Evolutionary conservation across 177 flowering plant genomes (phyloP).

Genomic region (Vitis hybrid): DNA sequence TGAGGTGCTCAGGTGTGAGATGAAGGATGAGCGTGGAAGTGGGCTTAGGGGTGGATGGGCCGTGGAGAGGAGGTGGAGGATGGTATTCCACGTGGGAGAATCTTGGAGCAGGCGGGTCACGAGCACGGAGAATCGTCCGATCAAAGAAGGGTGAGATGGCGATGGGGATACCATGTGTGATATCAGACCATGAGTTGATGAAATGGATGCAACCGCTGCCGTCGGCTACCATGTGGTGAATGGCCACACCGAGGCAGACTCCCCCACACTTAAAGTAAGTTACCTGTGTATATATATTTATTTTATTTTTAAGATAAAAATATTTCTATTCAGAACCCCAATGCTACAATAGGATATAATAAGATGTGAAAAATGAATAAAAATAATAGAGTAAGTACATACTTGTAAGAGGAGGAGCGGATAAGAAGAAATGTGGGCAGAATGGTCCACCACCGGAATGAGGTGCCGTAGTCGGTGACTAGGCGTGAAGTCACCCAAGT

Average conservation of each 20-base stretch:
- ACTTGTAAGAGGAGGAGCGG: slow-evolving; percentile 16
- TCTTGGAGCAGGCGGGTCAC: slow-evolving; percentile 8
- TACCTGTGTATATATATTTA: not conserved
- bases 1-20: not conserved
- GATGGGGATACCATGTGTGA: slow-evolving; percentile 16
- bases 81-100: slow-evolving; percentile 9
- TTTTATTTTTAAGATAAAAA: too few species aligned
- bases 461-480: not conserved
- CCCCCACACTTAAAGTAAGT: slow-evolving; percentile 22
- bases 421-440: slow-evolving; percentile 3
- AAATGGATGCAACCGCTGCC: slow-evolving; percentile 11
- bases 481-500: slow-evolving; percentile 14
- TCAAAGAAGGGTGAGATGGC: slow-evolving; percentile 11
- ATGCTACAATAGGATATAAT: too few species aligned
- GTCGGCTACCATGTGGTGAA: slow-evolving; percentile 14
- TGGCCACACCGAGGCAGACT: slow-evolving; percentile 8
- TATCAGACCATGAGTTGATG: slow-evolving; percentile 17
- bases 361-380: too few species aligned
- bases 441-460: not conserved
- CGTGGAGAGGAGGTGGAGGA: not conserved
- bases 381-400: not conserved
- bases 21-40: not conserved
- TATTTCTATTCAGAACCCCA: too few species aligned
- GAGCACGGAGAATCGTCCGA: slow-evolving; percentile 6
- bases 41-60: not conserved